Percentiles rank a stretch among this genome's conserved stretches.
Evolutionary conservation across 768 basidiomycete species (phyloP).

Genomic region (Roridomyces roridus): DNA sequence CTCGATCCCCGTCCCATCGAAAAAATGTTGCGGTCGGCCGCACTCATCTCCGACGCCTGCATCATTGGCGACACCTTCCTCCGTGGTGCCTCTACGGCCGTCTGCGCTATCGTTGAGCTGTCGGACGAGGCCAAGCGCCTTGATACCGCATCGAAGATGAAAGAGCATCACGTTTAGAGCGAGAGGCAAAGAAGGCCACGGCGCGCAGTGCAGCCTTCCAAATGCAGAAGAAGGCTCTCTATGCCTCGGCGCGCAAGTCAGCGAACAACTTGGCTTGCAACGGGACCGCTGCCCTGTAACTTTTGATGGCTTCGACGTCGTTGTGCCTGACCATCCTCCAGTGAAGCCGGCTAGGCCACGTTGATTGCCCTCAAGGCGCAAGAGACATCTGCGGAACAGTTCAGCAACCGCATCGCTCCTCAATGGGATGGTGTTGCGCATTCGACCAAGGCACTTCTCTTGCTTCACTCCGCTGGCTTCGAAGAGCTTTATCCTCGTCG

Average conservation of each 20-base stretch:
- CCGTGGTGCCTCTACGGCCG: slow-evolving; percentile 4
- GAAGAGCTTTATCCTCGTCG: slow-evolving; percentile 42
- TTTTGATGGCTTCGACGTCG: neutral
- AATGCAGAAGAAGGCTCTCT: slow-evolving; percentile 40
- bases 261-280: slow-evolving; percentile 34
- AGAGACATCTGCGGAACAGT: slow-evolving; percentile 17
- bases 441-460: slow-evolving; percentile 28
- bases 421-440: slow-evolving; percentile 20
- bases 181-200: slow-evolving; percentile 34
- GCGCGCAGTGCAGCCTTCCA: slow-evolving; percentile 32
- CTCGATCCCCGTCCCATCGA: slow-evolving; percentile 21
- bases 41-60: slow-evolving; percentile 13
- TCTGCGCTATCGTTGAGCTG: slow-evolving; percentile 25
- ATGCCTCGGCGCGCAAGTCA: slow-evolving; percentile 37
- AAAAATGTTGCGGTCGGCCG: neutral
- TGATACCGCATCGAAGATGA: neutral
- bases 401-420: slow-evolving; percentile 16
- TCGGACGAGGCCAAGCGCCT: neutral
- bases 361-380: slow-evolving; percentile 12
- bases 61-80: slow-evolving; percentile 23
- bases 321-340: neutral
- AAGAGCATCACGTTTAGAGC: slow-evolving; percentile 25
- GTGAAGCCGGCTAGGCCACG: slow-evolving; percentile 19
- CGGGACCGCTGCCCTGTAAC: slow-evolving; percentile 38
- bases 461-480: slow-evolving; percentile 32